Conservation (phyloP, 2,329 filamentous ascomycete genomes). For the Immersiporthe knoxdaviesiana region DNA sequence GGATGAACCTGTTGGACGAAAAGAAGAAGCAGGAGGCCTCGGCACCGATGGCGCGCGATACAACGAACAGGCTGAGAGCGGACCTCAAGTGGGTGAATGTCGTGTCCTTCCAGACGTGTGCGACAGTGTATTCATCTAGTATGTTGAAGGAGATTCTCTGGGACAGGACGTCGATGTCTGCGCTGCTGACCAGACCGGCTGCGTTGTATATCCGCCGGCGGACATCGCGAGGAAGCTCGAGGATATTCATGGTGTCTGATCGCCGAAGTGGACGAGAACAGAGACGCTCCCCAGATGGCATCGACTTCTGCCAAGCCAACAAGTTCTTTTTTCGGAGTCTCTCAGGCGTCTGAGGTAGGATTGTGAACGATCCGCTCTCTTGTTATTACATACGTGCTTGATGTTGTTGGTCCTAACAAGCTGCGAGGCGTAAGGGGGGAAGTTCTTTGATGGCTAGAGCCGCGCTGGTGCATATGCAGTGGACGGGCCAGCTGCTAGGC, state of each 20-base stretch:
- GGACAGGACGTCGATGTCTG: no score
- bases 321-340: background rate
- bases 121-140: no score
- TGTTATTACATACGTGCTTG: background rate
- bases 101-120: no score
- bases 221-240: background rate
- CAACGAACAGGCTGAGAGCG: no score
- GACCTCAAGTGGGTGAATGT: no score
- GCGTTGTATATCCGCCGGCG: background rate
- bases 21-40: no score
- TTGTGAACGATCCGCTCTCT: background rate
- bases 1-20: no score
- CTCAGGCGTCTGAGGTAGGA: background rate
- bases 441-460: background rate
- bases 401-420: background rate
- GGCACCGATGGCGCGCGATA: no score
- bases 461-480: background rate
- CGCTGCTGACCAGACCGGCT: no score
- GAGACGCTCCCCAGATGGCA: background rate
- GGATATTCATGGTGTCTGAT: background rate
- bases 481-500: background rate
- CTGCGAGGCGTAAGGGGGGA: background rate
- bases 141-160: no score
- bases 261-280: background rate
- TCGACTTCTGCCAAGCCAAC: background rate